Percentiles rank a stretch among this genome's conserved stretches.
Evolutionary conservation across 2,329 filamentous ascomycete species (phyloP).

Genomic region (Ceratocystis destructans): DNA sequence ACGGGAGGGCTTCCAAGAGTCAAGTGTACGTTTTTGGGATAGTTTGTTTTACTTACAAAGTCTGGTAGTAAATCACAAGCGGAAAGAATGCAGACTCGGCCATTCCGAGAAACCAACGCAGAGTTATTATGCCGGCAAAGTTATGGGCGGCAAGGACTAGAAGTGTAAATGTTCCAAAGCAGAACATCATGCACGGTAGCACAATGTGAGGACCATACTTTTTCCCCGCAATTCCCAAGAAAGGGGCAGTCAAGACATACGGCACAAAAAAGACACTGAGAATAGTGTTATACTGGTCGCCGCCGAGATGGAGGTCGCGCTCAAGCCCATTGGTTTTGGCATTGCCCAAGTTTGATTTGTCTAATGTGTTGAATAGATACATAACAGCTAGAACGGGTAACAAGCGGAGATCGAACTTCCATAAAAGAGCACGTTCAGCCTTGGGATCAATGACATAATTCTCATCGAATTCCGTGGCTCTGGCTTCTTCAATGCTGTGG

Average conservation of each 20-base stretch:
- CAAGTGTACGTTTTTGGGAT: not conserved
- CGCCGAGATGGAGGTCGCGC: conserved; percentile 37
- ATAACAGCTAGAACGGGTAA: conserved; percentile 42
- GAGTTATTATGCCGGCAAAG: conserved; percentile 37
- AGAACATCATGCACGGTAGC: conserved; percentile 58
- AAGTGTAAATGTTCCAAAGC: conserved; percentile 54
- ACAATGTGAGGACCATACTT: conserved; percentile 53
- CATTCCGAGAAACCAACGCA: conserved; percentile 40
- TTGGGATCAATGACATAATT: conserved; percentile 26
- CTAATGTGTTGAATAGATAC: conserved; percentile 39
- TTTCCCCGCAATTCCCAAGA: conserved; percentile 49
- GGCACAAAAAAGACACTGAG: conserved; percentile 63
- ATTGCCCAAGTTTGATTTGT: conserved; percentile 35
- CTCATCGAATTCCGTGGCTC: not conserved
- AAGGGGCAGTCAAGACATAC: conserved; percentile 55
- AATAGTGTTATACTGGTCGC: conserved; percentile 55
- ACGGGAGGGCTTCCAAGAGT: no score
- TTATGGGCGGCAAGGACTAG: conserved; percentile 38
- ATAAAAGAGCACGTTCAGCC: conserved; percentile 38
- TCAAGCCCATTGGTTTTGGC: conserved; percentile 40
- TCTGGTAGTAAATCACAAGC: conserved; percentile 39
- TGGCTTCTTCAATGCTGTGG: conserved; percentile 14
- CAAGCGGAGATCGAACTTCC: conserved; percentile 42
- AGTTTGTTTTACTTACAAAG: conserved; percentile 22
- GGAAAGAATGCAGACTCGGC: conserved; percentile 43